A percentile compares a stretch with the other conserved stretches of the same genome.
phyloP scores from a whole-genome alignment of 2,329 filamentous ascomycete species.

The Colletotrichum spaethianum region DNA sequence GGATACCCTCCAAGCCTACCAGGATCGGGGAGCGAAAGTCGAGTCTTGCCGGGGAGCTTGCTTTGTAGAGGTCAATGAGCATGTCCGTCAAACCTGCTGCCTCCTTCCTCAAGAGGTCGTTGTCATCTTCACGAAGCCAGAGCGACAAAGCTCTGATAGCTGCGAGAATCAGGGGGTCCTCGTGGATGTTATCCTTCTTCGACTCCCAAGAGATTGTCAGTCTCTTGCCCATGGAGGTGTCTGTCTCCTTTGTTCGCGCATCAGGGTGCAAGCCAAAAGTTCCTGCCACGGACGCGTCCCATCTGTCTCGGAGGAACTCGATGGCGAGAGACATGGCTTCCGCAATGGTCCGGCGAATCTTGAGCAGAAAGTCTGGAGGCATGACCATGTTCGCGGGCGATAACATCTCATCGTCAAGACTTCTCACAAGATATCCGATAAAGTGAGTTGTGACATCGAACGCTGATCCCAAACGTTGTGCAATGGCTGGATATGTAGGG shows the following conservation, averaged over 20 bases:
- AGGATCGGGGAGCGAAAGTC: conserved; percentile 72
- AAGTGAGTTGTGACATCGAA: conserved; percentile 76
- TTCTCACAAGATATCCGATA: conserved; percentile 69
- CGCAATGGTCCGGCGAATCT: conserved; percentile 70
- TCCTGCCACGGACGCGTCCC: conserved; percentile 76
- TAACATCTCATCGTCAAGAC: conserved; percentile 62
- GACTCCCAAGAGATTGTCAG: conserved; percentile 73
- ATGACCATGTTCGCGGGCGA: conserved; percentile 59
- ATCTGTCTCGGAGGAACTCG: conserved; percentile 79
- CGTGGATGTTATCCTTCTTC: conserved; percentile 59
- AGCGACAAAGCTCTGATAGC: conserved; percentile 71
- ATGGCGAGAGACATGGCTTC: conserved; percentile 75
- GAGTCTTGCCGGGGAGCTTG: conserved; percentile 50
- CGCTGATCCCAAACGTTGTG: conserved; percentile 70
- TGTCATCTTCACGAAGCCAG: conserved; percentile 80
- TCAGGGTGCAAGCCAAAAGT: conserved; percentile 73
- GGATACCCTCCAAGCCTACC: conserved; percentile 71
- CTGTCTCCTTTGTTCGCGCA: conserved; percentile 61
- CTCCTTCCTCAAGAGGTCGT: conserved; percentile 69
- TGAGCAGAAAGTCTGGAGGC: conserved; percentile 72
- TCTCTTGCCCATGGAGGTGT: conserved; percentile 60
- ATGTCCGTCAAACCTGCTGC: conserved; percentile 74
- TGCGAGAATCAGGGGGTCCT: conserved; percentile 73
- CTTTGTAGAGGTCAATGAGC: conserved; percentile 73
- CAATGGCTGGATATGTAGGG: conserved; percentile 64